Percentiles rank a stretch among this genome's conserved stretches.
These are phyloP conservation scores for Mycogone perniciosa DNA, from an alignment of 2,329 filamentous ascomycete genomes.

Conservation along the genomic window DNA sequence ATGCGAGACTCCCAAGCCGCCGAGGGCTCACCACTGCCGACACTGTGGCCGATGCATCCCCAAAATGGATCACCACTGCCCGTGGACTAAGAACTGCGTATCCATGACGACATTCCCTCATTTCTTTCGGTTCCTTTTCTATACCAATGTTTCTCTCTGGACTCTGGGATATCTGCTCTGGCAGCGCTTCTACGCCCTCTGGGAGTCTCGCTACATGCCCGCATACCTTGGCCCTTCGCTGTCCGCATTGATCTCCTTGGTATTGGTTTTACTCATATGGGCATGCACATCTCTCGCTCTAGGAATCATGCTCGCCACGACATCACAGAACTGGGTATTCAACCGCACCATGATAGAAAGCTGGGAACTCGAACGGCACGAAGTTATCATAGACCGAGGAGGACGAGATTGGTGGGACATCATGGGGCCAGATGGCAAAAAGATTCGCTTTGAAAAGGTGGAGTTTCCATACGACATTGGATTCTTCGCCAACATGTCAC, in stretches of 20 bases:
- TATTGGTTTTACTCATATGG: constrained; percentile 52
- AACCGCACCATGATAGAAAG: constrained; percentile 78
- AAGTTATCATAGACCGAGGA: constrained; percentile 46
- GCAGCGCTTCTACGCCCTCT: constrained; percentile 53
- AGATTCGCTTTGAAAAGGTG: constrained; percentile 52
- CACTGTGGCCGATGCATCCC: constrained; percentile 68
- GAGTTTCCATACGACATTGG: constrained; percentile 81
- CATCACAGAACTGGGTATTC: constrained; percentile 53
- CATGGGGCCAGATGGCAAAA: constrained; percentile 28
- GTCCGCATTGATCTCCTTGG: constrained; percentile 53
- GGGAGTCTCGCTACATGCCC: constrained; percentile 59
- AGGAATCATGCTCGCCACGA: constrained; percentile 57
- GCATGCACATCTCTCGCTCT: constrained; percentile 56
- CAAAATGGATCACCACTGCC: constrained; percentile 83
- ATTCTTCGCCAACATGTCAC: constrained; percentile 64
- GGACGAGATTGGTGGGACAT: constrained; percentile 40
- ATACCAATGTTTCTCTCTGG: constrained; percentile 60
- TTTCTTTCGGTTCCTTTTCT: constrained; percentile 72
- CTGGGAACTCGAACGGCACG: constrained; percentile 65
- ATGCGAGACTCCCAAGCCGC: constrained; percentile 67
- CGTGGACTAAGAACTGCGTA: constrained; percentile 79
- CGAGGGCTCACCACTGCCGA: constrained; percentile 75
- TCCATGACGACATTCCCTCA: constrained; percentile 76
- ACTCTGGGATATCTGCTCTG: constrained; percentile 55
- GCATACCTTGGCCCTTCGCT: constrained; percentile 66